Evolutionary conservation across 2,329 filamentous ascomycete genomes (phyloP), one percentile per base, ranked within the genome.

Genomic region (Didymella segeticola): DNA sequence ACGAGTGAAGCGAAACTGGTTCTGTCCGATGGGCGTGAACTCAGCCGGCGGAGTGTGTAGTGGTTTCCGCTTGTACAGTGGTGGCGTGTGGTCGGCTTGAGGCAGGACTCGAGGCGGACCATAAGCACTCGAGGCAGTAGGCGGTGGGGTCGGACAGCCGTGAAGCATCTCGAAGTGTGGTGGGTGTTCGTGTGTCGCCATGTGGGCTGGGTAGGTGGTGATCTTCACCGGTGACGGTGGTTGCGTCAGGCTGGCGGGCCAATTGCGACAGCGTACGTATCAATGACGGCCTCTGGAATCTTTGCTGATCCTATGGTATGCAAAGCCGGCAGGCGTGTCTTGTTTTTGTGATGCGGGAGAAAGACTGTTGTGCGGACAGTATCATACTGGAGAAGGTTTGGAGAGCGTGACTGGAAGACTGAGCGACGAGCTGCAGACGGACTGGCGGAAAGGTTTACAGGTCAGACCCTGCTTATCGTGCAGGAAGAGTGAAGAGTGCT

Each of bases 401-500:
- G 57, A 62, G 59, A 64, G 62, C 63, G 68, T 67, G 63, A 61
- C 58, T 61, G 59, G 61, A 62, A 60, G 60, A 61, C 61, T 70
- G 69, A 68, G 68, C 65, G 66, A 63, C 69, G 62, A 68, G 60
- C 57, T 47, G 53, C 63, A 63, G 67, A 62, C 63, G 68, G 69
- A 65, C 62, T 64, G 65, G 67, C 65, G 69, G 64, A 67, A 64
- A 63, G 62, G 55, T 66, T 72, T 62, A 70, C 64, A 74, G 70
- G 71, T 68, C 64, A 66, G 66, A 70, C 71, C 71, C 71, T 72
- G 71, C 71, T 74, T 74, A 73, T 74, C 68, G 66, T 69, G 66
- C 67, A 69, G 68, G 61, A 58, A 59, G 60, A 67, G 56, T 62
- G 38, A 31, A 59, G 64, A 56, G 59, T 63, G 58, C 62, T 71